Conservation (phyloP, 768 basidiomycete species). For the Suillus paluster region DNA sequence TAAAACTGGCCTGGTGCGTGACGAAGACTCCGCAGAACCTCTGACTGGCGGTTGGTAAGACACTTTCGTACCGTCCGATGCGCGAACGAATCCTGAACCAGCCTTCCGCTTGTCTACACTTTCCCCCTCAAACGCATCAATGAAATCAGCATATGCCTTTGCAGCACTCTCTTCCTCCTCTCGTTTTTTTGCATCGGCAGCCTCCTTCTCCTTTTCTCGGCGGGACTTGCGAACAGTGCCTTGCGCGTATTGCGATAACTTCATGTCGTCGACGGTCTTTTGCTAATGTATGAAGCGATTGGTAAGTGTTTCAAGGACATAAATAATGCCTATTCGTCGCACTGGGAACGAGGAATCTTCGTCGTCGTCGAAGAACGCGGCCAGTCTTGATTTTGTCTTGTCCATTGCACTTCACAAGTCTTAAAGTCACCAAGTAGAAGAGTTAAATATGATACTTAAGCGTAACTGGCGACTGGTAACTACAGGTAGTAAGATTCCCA, state of each 20-base stretch:
- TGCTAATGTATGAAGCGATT: conserved; percentile 64
- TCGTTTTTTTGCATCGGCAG: conserved; percentile 85
- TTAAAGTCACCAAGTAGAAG: conserved; percentile 7
- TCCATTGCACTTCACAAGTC: conserved; percentile 27
- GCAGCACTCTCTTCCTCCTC: conserved; percentile 84
- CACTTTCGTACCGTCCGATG: conserved; percentile 42
- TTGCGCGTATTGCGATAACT: conserved; percentile 83
- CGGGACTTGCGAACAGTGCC: conserved; percentile 90
- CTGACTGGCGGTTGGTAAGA: conserved; percentile 49
- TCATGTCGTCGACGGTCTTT: conserved; percentile 85
- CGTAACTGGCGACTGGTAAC: conserved; percentile 1
- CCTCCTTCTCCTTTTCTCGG: conserved; percentile 91
- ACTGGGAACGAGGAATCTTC: conserved; percentile 89
- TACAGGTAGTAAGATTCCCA: conserved; percentile 25
- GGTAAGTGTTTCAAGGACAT: conserved; percentile 61
- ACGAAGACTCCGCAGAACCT: conserved; percentile 31
- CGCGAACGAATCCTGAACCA: conserved; percentile 65
- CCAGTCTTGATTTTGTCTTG: conserved; percentile 53
- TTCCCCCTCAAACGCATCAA: conserved; percentile 83
- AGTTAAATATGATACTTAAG: conserved; percentile 5
- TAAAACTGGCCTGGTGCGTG: conserved; percentile 34
- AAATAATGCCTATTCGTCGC: conserved; percentile 82
- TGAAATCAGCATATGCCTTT: conserved; percentile 81
- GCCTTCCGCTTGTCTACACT: conserved; percentile 53
- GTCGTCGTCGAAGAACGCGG: conserved; percentile 86